Evolutionary conservation across 1,139 yeast genomes (phyloP).

Genomic region (Zygoascus sp.): DNA sequence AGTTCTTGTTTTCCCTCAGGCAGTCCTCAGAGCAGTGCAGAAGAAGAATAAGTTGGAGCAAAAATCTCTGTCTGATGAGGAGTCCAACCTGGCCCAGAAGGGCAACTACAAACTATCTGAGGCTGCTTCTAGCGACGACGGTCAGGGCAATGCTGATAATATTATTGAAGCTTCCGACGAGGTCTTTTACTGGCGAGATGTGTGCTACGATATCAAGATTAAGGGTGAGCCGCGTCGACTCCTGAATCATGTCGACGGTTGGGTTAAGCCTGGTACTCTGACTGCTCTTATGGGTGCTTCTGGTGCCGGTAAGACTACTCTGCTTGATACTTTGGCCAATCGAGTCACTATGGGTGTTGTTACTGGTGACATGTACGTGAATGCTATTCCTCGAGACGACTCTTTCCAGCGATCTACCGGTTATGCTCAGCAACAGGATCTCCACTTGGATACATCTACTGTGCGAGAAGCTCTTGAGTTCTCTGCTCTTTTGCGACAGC

Average conservation of each 20-base stretch:
- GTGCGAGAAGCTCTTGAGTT: slow-evolving; percentile 74
- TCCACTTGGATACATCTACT: slow-evolving; percentile 68
- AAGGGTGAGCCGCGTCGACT: slow-evolving; percentile 56
- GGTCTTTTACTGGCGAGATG: slow-evolving; percentile 75
- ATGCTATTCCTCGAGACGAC: slow-evolving; percentile 61
- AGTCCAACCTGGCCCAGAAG: slow-evolving; percentile 22
- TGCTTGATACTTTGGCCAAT: slow-evolving; percentile 69
- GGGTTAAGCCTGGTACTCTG: slow-evolving; percentile 74
- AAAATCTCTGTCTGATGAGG: slow-evolving; percentile 25
- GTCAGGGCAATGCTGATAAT: slow-evolving; percentile 20
- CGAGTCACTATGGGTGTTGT: slow-evolving; percentile 77
- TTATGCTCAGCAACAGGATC: slow-evolving; percentile 79
- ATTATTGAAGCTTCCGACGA: slow-evolving; percentile 33
- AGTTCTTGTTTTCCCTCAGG: slow-evolving; percentile 59
- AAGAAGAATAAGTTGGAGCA: slow-evolving; percentile 15
- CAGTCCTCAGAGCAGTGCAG: slow-evolving; percentile 38
- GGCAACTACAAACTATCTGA: slow-evolving; percentile 16
- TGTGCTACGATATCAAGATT: slow-evolving; percentile 67
- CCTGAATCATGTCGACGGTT: slow-evolving; percentile 69
- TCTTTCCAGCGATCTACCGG: slow-evolving; percentile 82
- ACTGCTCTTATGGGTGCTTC: slow-evolving; percentile 86
- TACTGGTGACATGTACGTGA: slow-evolving; percentile 70
- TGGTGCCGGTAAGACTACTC: slow-evolving; percentile 83
- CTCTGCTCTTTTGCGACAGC: slow-evolving; percentile 72
- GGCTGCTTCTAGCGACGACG: slow-evolving; percentile 18